Conservation (phyloP, 345 rosid species). For the Laguncularia racemosa region DNA sequence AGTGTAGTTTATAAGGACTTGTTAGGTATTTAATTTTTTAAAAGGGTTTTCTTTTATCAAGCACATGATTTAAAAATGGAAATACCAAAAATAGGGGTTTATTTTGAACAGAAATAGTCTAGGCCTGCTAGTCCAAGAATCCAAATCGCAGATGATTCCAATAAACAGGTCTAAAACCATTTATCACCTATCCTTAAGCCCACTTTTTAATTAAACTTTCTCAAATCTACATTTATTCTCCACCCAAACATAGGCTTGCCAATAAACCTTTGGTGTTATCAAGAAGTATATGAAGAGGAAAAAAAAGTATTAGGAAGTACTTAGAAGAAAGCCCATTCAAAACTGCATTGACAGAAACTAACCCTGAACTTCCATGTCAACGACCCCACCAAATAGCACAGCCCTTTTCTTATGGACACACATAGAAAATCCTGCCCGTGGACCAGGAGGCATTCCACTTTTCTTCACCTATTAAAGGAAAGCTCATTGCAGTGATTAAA, state of each 20-base stretch:
- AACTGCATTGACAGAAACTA: slow-evolving; percentile 13
- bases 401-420: slow-evolving; percentile 97
- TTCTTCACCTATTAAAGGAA: slow-evolving; percentile 60
- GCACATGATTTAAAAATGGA: background rate
- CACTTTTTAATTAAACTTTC: too few relatives aligned
- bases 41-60: too few relatives aligned
- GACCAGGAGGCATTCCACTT: slow-evolving; percentile 94
- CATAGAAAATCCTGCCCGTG: slow-evolving; percentile 89
- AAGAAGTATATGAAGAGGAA: background rate
- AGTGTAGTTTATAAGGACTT: too few relatives aligned
- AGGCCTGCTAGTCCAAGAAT: too few relatives aligned
- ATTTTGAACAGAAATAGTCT: too few relatives aligned
- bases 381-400: slow-evolving; percentile 90
- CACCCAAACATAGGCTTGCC: too few relatives aligned
- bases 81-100: background rate
- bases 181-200: too few relatives aligned
- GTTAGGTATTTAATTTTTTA: too few relatives aligned
- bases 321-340: background rate
- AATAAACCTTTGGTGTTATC: slow-evolving; percentile 1
- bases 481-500: background rate
- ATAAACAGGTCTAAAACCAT: too few relatives aligned
- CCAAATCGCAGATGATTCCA: too few relatives aligned
- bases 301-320: background rate
- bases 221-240: too few relatives aligned
- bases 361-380: slow-evolving; percentile 96